A percentile compares a stretch with the other conserved stretches of the same genome.
Evolutionary conservation across 163 green algal species (phyloP).

Genomic region (Coccomyxa subellipsoidea): DNA sequence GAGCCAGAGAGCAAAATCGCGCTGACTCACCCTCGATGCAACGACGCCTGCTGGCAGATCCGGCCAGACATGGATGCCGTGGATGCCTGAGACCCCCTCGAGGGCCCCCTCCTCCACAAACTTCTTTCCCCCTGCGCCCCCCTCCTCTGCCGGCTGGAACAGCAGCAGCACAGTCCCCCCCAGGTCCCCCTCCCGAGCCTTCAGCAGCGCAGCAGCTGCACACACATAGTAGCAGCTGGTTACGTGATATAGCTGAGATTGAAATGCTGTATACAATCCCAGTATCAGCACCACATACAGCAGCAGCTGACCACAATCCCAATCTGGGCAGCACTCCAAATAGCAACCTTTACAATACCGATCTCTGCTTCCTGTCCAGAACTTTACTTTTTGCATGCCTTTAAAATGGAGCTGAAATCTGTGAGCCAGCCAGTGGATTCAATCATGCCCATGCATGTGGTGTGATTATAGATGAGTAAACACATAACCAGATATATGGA

Average conservation of each 20-base stretch:
- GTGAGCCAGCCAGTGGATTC: no score
- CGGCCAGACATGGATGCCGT: slow-evolving; percentile 75
- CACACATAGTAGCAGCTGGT: not conserved
- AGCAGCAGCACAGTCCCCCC: slow-evolving; percentile 76
- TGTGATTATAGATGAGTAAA: no score
- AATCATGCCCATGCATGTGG: no score
- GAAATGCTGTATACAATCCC: not conserved
- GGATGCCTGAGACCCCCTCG: slow-evolving; percentile 19
- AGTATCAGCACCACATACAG: not conserved
- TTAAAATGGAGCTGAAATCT: no score
- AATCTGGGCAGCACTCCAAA: not conserved
- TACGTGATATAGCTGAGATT: not conserved
- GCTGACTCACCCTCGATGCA: slow-evolving; percentile 22
- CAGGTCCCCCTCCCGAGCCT: slow-evolving; percentile 39
- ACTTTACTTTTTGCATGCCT: no score
- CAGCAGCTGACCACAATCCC: no score
- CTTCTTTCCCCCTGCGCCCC: slow-evolving; percentile 71
- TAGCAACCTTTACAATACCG: not conserved
- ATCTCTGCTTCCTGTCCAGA: slow-evolving; percentile 21
- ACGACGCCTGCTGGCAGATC: slow-evolving; percentile 52
- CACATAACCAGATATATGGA: no score
- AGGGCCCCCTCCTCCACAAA: slow-evolving; percentile 78
- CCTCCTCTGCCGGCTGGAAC: slow-evolving; percentile 96
- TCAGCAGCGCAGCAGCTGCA: slow-evolving; percentile 45
- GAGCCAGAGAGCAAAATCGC: no score